phyloP scores from a whole-genome alignment of 129 eudicot genomes.

The Flaveria trinervia region DNA sequence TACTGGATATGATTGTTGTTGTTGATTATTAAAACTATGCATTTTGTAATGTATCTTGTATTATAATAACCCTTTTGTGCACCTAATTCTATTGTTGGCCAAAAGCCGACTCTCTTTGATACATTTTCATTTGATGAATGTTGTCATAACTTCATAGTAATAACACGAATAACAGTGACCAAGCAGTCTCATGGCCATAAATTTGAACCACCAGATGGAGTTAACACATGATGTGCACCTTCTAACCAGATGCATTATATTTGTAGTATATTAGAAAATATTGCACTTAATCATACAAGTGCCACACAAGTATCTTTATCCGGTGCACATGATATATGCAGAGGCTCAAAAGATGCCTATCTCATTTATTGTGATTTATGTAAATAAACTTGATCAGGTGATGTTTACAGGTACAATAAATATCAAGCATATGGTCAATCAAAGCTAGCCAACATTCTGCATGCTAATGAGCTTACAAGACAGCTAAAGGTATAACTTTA shows the following conservation, averaged over 20 bases:
- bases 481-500: conserved; percentile 52
- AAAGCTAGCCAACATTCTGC: conserved; percentile 75
- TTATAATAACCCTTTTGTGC: background rate
- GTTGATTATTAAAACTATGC: background rate
- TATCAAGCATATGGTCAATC: conserved; percentile 76
- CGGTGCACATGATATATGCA: conserved; percentile 8
- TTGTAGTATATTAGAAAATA: background rate
- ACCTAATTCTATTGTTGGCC: background rate
- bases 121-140: background rate
- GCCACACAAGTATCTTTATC: background rate
- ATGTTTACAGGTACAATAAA: conserved; percentile 57
- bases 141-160: background rate
- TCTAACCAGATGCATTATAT: background rate
- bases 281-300: background rate
- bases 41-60: background rate
- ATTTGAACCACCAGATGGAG: background rate
- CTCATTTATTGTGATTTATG: background rate
- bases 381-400: conserved; percentile 14
- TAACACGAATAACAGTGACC: background rate
- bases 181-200: background rate
- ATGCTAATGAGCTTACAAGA: conserved; percentile 68
- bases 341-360: background rate
- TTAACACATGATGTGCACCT: background rate
- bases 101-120: background rate
- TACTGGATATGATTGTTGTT: no score